Conservation (phyloP, 208 protist genomes). For the Leishmania amazonensis region DNA sequence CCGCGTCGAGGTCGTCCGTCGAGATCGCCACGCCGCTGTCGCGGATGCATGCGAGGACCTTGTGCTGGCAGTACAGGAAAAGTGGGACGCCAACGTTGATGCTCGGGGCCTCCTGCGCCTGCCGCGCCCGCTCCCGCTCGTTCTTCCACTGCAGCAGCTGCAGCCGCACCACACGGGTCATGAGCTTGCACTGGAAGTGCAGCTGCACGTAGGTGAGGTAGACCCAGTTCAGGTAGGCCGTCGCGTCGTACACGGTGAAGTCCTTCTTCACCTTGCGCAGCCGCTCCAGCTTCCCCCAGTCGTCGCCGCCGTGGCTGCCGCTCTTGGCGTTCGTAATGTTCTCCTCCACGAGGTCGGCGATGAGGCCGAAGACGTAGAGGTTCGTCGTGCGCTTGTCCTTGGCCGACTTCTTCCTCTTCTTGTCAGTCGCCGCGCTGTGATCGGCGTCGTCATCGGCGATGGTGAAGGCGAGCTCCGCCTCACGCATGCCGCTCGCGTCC, state of each 20-base stretch:
- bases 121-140: constrained; percentile 76
- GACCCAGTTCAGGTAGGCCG: constrained; percentile 70
- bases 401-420: constrained; percentile 29
- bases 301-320: constrained; percentile 14
- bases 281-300: constrained; percentile 62
- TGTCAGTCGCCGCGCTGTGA: background rate
- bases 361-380: constrained; percentile 44
- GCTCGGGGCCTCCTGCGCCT: constrained; percentile 53
- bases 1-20: constrained; percentile 65
- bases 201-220: constrained; percentile 77
- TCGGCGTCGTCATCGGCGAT: constrained; percentile 38
- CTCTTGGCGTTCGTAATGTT: constrained; percentile 35
- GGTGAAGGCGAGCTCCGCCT: constrained; percentile 74
- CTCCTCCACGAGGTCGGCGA: constrained; percentile 46
- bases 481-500: constrained; percentile 59
- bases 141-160: constrained; percentile 75
- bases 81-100: constrained; percentile 69
- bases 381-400: constrained; percentile 34
- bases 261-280: constrained; percentile 51
- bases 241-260: constrained; percentile 58
- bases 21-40: constrained; percentile 64
- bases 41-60: constrained; percentile 68
- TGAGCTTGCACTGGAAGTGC: constrained; percentile 79
- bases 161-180: constrained; percentile 69
- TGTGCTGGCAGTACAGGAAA: constrained; percentile 84